Percentiles rank a stretch among this genome's conserved stretches.
phyloP scores from a whole-genome alignment of 805 yeast genomes.

The Zygosaccharomyces lentus region DNA sequence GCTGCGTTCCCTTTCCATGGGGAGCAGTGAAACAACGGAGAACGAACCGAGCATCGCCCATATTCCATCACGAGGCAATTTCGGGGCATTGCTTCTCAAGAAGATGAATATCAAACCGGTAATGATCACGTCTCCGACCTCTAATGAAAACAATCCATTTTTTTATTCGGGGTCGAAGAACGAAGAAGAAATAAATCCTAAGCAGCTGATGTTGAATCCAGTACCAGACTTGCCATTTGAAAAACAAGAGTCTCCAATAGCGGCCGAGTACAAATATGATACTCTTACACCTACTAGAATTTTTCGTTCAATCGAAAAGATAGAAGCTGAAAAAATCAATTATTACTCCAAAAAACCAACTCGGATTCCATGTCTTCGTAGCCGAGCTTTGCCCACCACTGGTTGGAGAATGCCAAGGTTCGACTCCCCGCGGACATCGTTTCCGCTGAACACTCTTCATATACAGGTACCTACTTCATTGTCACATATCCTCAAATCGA shows the following conservation, averaged over 20 bases:
- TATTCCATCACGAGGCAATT: slow-evolving; percentile 16
- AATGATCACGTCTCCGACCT: slow-evolving; percentile 33
- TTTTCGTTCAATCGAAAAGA: slow-evolving; percentile 6
- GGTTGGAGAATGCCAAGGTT: slow-evolving; percentile 4
- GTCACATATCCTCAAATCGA: slow-evolving; percentile 12
- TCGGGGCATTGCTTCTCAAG: slow-evolving; percentile 40
- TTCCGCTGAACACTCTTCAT: slow-evolving; percentile 7
- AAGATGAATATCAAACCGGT: slow-evolving; percentile 41
- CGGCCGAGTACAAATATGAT: slow-evolving; percentile 2
- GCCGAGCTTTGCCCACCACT: slow-evolving; percentile 3
- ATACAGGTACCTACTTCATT: slow-evolving; percentile 25
- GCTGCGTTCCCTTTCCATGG: slow-evolving; percentile 7
- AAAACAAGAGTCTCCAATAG: neutral
- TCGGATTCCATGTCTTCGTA: slow-evolving; percentile 14
- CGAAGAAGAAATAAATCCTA: neutral
- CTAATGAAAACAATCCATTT: slow-evolving; percentile 22
- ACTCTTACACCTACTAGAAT: neutral
- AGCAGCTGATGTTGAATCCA: slow-evolving; percentile 17
- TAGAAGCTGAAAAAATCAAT: slow-evolving; percentile 14
- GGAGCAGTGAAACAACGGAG: slow-evolving; percentile 6
- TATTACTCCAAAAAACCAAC: slow-evolving; percentile 13
- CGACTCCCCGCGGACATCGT: slow-evolving; percentile 16
- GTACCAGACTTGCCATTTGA: slow-evolving; percentile 20
- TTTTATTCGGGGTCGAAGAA: slow-evolving; percentile 5
- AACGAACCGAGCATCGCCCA: slow-evolving; percentile 8